Conservation (phyloP, 441 rosid genomes). For the Adansonia gregorii region DNA sequence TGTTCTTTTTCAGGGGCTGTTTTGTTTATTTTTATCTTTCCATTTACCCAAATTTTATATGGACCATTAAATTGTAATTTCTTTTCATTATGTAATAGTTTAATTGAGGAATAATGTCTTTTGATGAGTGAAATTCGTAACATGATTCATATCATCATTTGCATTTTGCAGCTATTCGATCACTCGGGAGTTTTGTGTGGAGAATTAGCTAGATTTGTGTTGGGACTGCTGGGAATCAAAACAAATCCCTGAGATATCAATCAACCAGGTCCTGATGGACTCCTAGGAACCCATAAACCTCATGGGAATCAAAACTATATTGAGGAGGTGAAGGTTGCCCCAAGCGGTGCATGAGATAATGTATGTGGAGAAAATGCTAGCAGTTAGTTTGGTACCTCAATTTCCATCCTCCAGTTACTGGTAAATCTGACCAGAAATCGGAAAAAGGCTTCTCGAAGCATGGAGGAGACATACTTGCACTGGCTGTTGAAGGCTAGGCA, state of each 20-base stretch:
- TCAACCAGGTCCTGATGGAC: slow-evolving; percentile 65
- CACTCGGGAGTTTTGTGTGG: slow-evolving; percentile 82
- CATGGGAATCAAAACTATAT: slow-evolving; percentile 59
- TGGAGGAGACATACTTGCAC: not conserved
- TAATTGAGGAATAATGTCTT: not conserved
- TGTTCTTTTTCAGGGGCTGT: slow-evolving; percentile 88
- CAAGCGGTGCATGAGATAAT: slow-evolving; percentile 77
- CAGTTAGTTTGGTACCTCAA: slow-evolving; percentile 30
- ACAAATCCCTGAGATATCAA: slow-evolving; percentile 67
- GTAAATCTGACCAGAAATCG: slow-evolving; percentile 16
- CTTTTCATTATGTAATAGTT: not conserved
- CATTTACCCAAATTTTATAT: not conserved
- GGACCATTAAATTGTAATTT: not conserved
- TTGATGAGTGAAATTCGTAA: not conserved
- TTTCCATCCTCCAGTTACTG: not conserved
- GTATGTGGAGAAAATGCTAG: slow-evolving; percentile 62
- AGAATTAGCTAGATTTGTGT: slow-evolving; percentile 90
- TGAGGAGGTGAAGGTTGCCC: slow-evolving; percentile 80
- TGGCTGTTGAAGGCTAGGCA: not conserved
- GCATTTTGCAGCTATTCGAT: slow-evolving; percentile 73
- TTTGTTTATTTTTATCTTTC: slow-evolving; percentile 23
- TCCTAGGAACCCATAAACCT: slow-evolving; percentile 60
- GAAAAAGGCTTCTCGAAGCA: slow-evolving; percentile 2
- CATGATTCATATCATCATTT: slow-evolving; percentile 22
- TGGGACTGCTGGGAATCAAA: slow-evolving; percentile 77